Conservation (phyloP, 2,329 filamentous ascomycete species). For the Sordariomycetes sp. region DNA sequence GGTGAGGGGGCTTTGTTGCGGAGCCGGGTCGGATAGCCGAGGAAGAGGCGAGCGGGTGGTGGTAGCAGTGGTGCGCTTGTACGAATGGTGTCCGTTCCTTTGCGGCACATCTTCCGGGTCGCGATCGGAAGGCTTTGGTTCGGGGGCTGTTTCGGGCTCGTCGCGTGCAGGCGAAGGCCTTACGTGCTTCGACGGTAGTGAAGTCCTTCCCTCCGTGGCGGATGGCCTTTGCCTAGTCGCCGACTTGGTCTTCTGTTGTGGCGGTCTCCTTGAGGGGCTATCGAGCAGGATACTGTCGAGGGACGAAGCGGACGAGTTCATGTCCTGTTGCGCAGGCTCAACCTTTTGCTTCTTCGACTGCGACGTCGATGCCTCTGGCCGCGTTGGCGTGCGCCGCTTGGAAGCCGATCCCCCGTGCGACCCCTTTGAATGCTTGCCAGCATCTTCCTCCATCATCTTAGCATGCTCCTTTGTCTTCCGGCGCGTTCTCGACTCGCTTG, state of each 20-base stretch:
- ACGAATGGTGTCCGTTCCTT: neutral
- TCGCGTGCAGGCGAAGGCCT: neutral
- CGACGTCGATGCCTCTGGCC: neutral
- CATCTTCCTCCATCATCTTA: conserved; percentile 33
- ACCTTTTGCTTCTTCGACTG: neutral
- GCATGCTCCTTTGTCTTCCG: conserved; percentile 24
- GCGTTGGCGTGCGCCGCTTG: neutral
- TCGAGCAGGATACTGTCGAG: conserved; percentile 12
- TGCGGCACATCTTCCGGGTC: neutral
- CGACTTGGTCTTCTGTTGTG: neutral
- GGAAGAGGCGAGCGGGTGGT: conserved; percentile 18
- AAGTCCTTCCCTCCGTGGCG: neutral
- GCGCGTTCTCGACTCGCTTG: conserved; percentile 8
- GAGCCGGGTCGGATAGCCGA: conserved; percentile 20
- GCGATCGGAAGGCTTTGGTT: neutral
- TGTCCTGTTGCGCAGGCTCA: neutral
- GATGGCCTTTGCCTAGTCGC: neutral
- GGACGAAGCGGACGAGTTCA: conserved; percentile 10
- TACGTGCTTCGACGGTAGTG: neutral
- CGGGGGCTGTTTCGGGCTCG: neutral
- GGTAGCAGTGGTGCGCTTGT: conserved; percentile 6
- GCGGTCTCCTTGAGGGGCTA: conserved; percentile 5
- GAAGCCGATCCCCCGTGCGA: neutral
- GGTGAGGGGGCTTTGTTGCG: conserved; percentile 42
- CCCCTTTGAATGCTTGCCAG: conserved; percentile 23